Base-by-base conservation (phyloP, 164 flowering plant species). In the Protea cynaroides region DNA sequence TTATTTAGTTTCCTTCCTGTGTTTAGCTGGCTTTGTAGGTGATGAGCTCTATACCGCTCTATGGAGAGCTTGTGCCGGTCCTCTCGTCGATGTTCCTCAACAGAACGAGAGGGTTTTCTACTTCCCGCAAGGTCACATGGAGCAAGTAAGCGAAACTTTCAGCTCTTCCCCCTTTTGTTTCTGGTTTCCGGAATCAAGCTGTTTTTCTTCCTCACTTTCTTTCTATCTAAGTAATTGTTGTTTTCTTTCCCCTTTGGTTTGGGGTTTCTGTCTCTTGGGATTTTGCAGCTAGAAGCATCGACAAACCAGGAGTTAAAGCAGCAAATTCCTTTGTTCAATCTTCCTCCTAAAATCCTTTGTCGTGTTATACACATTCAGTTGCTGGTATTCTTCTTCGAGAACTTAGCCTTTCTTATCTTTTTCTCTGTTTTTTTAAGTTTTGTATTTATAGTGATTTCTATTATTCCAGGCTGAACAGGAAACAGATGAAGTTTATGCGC, bases 61-160 rank as follows among this genome's bases (percentile, higher is more conserved):
- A 44, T 91, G 97, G 97, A 85, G 72, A 82, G 83, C 83, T 25
- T 87, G 93, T 74, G 97, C 97, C 1, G 97, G 97, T n/a, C 96
- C 94, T 19, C 79, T 88, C 10, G 97, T 92, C 8, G 94, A 89
- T 57, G 83, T 89, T 62, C 97, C 92, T 52, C 76, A 68, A 52
- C 13, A 2, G 17, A 79, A 74, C 14, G 90, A 92, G 69, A 82
- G 78, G 66, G 97, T 89, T 29, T 92, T 59, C 65, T 92, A 92
- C 73, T 92, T 89, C 66, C 96, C 96, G 1, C 97, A 92, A 55
- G 97, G 97, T 21, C 97, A 89, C 65, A 84, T 92, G 90, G 97
- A 88, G 68, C 97, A 91, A 79, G 96, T 89, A 65, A 68, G 79
- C 47, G 13, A 17, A 34, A 8, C 7, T 40, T 40, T 14, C 25